These are phyloP conservation scores for Populus trichocarpa DNA, from an alignment of 441 rosid species.

Conservation along the genomic window DNA sequence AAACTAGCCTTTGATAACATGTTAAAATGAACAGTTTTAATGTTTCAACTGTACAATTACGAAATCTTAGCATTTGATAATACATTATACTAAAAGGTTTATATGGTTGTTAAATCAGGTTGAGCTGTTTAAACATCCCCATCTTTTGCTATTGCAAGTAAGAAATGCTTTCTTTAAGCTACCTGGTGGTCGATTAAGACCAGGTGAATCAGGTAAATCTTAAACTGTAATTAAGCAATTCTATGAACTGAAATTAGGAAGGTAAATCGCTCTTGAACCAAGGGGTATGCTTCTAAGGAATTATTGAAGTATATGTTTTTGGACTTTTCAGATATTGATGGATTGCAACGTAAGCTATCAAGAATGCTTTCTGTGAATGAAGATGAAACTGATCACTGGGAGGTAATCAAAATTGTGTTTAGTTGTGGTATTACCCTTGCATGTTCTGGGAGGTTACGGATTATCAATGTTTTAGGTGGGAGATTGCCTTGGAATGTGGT, in stretches of 20 bases:
- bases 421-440: background rate
- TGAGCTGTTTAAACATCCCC: constrained; percentile 87
- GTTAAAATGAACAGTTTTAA: no score
- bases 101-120: constrained; percentile 46
- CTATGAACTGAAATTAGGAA: background rate
- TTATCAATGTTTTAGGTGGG: constrained; percentile 40
- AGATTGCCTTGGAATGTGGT: constrained; percentile 87
- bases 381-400: constrained; percentile 44
- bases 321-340: constrained; percentile 52
- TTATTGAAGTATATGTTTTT: constrained; percentile 6
- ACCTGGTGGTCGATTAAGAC: constrained; percentile 85
- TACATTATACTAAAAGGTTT: constrained; percentile 2
- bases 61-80: background rate
- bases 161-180: constrained; percentile 68
- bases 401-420: constrained; percentile 22
- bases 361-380: constrained; percentile 53
- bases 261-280: background rate
- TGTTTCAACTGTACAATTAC: background rate
- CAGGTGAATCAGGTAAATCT: constrained; percentile 68
- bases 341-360: constrained; percentile 65
- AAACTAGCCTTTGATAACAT: background rate
- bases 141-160: constrained; percentile 67
- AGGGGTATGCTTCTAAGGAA: background rate
- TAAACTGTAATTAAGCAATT: background rate
- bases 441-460: background rate